Conservation (phyloP, 2,329 filamentous ascomycete genomes). For the Berkeleyomyces basicola region DNA sequence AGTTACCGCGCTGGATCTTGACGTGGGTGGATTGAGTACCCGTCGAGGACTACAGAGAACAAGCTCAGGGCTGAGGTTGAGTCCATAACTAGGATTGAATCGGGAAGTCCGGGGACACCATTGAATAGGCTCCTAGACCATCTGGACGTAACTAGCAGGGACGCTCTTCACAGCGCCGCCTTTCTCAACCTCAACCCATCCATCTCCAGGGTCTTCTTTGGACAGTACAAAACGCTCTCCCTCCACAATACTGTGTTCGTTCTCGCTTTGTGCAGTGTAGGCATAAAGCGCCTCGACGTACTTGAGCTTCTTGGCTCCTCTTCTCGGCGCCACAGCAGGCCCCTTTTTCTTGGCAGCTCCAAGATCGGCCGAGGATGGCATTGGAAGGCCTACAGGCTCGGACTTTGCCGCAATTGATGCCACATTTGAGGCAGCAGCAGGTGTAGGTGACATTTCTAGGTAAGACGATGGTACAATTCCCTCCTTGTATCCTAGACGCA, state of each 20-base stretch:
- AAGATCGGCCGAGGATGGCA: constrained; percentile 51
- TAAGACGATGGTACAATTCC: constrained; percentile 82
- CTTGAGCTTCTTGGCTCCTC: constrained; percentile 82
- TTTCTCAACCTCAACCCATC: constrained; percentile 93
- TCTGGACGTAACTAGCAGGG: constrained; percentile 81
- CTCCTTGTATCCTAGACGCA: constrained; percentile 57
- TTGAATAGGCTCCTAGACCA: constrained; percentile 33
- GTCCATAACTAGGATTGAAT: background rate
- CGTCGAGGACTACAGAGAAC: constrained; percentile 6
- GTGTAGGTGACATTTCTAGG: constrained; percentile 44
- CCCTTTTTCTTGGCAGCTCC: constrained; percentile 61
- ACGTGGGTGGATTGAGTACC: background rate
- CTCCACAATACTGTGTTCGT: constrained; percentile 78
- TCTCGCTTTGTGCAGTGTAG: constrained; percentile 70
- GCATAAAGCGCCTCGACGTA: constrained; percentile 91
- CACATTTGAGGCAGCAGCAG: constrained; percentile 23
- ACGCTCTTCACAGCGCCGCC: constrained; percentile 76
- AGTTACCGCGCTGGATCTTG: background rate
- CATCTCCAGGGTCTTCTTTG: constrained; percentile 75
- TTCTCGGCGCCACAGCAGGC: constrained; percentile 74
- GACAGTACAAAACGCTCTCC: constrained; percentile 86
- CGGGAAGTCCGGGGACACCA: constrained; percentile 4
- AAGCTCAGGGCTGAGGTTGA: constrained; percentile 4
- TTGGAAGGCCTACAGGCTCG: constrained; percentile 46
- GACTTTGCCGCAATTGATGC: constrained; percentile 19